phyloP scores from a whole-genome alignment of 2,329 filamentous ascomycete genomes.

The Diaporthe sp. region DNA sequence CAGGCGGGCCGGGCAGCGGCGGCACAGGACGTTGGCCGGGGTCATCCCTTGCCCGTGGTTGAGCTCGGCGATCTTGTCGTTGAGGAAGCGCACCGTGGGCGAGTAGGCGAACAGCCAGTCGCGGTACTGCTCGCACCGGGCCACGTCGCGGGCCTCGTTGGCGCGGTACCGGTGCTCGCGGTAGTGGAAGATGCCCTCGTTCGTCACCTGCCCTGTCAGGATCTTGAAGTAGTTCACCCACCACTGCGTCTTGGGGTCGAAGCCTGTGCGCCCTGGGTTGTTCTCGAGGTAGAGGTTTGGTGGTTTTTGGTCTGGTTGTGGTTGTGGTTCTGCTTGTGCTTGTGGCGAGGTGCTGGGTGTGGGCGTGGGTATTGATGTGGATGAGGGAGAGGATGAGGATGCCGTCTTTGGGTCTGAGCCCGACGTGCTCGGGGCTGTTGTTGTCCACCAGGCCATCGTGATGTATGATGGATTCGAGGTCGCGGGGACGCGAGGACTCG shows the following conservation, averaged over 20 bases:
- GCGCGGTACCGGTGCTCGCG: conserved; percentile 81
- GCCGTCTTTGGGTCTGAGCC: conserved; percentile 24
- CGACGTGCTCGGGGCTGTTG: conserved; percentile 34
- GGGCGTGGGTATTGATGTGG: neutral
- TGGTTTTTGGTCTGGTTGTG: conserved; percentile 22
- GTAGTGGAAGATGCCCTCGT: conserved; percentile 80
- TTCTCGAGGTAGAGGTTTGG: conserved; percentile 62
- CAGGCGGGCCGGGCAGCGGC: conserved; percentile 77
- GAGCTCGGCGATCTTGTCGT: conserved; percentile 82
- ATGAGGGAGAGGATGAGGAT: neutral
- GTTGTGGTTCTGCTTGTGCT: conserved; percentile 37
- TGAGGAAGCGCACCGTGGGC: conserved; percentile 89
- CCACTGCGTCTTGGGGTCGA: conserved; percentile 71
- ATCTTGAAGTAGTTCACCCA: conserved; percentile 92
- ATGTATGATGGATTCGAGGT: conserved; percentile 29
- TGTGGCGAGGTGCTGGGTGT: conserved; percentile 11
- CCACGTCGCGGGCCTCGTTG: conserved; percentile 84
- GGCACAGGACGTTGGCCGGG: conserved; percentile 82
- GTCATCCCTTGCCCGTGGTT: conserved; percentile 77
- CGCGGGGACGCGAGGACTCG: neutral
- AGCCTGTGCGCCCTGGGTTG: conserved; percentile 73
- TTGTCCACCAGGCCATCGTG: conserved; percentile 42
- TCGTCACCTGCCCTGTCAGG: conserved; percentile 79
- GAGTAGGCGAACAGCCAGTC: conserved; percentile 89
- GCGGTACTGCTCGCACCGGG: conserved; percentile 83